These are phyloP conservation scores for Sarocladium kiliense DNA, from an alignment of 2,329 filamentous ascomycete genomes.

Conservation along the genomic window DNA sequence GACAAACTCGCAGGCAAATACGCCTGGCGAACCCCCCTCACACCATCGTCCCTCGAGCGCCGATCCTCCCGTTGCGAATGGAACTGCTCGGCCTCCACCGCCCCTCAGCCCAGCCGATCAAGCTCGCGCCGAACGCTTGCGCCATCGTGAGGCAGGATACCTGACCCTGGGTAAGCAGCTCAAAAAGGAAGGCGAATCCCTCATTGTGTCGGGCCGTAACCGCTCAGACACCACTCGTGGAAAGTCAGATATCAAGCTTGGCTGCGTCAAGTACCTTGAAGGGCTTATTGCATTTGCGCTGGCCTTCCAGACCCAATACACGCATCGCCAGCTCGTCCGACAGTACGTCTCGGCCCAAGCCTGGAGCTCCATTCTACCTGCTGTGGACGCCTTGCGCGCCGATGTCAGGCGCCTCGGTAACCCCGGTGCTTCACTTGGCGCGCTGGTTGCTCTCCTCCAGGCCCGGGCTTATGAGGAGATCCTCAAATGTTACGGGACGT, in stretches of 20 bases:
- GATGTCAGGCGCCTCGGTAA: conserved; percentile 29
- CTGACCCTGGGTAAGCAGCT: conserved; percentile 40
- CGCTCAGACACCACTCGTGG: conserved; percentile 16
- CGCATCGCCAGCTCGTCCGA: conserved; percentile 37
- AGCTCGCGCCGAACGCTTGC: conserved; percentile 28
- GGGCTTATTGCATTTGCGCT: conserved; percentile 49
- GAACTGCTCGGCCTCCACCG: not conserved
- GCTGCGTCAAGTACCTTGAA: conserved; percentile 40
- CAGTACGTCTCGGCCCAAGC: conserved; percentile 33
- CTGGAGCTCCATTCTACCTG: conserved; percentile 41
- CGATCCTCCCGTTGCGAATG: not conserved
- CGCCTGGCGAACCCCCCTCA: conserved; percentile 41
- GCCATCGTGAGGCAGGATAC: conserved; percentile 21
- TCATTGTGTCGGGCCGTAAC: conserved; percentile 26
- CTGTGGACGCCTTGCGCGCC: conserved; percentile 34
- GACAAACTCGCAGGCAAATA: conserved; percentile 46
- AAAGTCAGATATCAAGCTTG: conserved; percentile 32
- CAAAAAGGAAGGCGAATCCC: conserved; percentile 47
- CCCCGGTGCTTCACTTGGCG: conserved; percentile 33
- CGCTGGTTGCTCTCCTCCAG: conserved; percentile 38
- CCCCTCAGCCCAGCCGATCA: conserved; percentile 7
- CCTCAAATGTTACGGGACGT: conserved; percentile 28
- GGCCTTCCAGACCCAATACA: conserved; percentile 45
- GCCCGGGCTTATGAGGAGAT: conserved; percentile 40
- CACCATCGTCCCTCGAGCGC: conserved; percentile 14